Evolutionary conservation across 192 early-diverging fungal species (phyloP), one percentile per base, ranked within the genome.

Genomic region (Umbelopsis vinacea): DNA sequence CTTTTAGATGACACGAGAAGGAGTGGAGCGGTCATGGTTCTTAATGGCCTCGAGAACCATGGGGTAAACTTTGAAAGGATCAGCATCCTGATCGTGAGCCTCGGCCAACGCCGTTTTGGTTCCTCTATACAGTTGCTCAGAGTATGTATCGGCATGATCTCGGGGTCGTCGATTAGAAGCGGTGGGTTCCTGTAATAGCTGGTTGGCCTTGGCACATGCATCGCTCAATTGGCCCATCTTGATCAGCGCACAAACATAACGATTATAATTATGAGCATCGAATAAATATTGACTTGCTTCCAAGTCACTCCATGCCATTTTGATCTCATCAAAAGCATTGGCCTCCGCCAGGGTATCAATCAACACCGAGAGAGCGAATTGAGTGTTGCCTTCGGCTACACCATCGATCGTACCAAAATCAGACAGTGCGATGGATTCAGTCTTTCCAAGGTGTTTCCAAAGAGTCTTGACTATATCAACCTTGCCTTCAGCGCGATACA

Each of bases 221-320:
- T 85, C 76, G 21, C 71, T 10, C 10, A 83, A 12, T 6, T 69
- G 52, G 12, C 79, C 76, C 14, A 67, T 75, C 14, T 73, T 52
- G 19, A 82, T 52, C 69, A 88, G 37, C 10, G 76, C 71, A 43
- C 76, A 73, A 35, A 76, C 69, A 55, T 84, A 86, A 15, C 81
- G 74, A 46, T 88, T 88, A 79, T 80, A 88, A 67, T 88, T 88
- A 23, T 75, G 43, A 1, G 76, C 82, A 73, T 86, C 85, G 71
- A 88, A 88, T 46, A 50, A 33, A 54, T 79, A 88, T 4, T 66
- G 71, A 22, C 76, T 19, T 1, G 57, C 21, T 46, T 75, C 69
- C 2, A 88, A 71, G 17, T 70, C 35, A 0, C 24, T 48, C 87
- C 87, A 88, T 5, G 85, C 74, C 12, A 48, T 26, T 22, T 80